Evolutionary conservation across 306 rosid genomes (phyloP).

Genomic region (Luffa aegyptiaca): DNA sequence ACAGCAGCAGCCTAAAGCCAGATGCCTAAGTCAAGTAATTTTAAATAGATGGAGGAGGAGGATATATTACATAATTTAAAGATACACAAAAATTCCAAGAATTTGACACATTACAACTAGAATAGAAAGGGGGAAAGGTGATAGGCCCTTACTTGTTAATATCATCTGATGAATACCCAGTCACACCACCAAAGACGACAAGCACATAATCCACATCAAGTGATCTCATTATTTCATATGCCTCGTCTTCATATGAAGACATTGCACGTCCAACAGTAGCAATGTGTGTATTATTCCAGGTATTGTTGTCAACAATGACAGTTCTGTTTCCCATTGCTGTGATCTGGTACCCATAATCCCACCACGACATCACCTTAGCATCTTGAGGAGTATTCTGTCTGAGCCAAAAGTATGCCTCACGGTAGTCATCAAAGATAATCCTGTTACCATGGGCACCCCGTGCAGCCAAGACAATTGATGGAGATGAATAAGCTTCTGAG

Average conservation of each 20-base stretch:
- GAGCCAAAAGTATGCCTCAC: conserved; percentile 99
- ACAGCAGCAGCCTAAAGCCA: no score
- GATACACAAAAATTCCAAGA: background rate
- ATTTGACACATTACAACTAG: background rate
- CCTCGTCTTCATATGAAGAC: conserved; percentile 98
- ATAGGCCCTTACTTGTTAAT: conserved; percentile 74
- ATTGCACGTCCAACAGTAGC: conserved; percentile 99
- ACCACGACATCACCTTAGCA: conserved; percentile 99
- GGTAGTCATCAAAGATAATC: conserved; percentile 93
- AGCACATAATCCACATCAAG: conserved; percentile 94
- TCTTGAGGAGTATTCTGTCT: conserved; percentile 91
- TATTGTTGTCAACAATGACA: conserved; percentile 95
- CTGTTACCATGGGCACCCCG: conserved; percentile 97
- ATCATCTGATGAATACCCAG: conserved; percentile 98
- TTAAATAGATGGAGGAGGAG: background rate
- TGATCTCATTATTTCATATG: conserved; percentile 83
- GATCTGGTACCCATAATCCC: conserved; percentile 99
- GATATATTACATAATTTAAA: background rate
- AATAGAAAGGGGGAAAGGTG: background rate
- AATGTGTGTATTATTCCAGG: conserved; percentile 99
- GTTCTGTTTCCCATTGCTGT: conserved; percentile 99
- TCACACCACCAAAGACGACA: conserved; percentile 97
- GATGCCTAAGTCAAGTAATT: background rate
- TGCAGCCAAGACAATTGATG: conserved; percentile 98
- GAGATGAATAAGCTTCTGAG: conserved; percentile 98